Evolutionary conservation across 1,284 basidiomycete species (phyloP).

Genomic region (Leccinum solheimii): DNA sequence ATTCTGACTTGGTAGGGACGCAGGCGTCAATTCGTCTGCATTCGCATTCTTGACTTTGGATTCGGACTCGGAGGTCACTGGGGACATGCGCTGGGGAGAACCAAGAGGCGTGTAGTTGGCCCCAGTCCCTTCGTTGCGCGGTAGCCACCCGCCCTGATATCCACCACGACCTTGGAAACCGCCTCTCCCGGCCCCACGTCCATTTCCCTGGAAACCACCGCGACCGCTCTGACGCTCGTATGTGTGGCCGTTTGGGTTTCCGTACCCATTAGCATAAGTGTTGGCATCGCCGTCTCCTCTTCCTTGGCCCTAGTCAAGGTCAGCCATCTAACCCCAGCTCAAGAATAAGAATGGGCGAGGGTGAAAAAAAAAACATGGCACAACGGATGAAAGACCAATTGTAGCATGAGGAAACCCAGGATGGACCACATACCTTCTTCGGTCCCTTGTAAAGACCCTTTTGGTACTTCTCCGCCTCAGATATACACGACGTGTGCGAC

Average conservation of each 20-base stretch:
- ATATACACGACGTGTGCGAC: slow-evolving; percentile 80
- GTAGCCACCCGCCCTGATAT: slow-evolving; percentile 9
- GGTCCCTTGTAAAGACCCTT: slow-evolving; percentile 64
- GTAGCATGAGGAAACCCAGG: neutral
- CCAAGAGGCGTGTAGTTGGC: slow-evolving; percentile 70
- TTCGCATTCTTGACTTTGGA: neutral
- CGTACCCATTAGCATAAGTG: neutral
- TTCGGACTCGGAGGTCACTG: slow-evolving; percentile 20
- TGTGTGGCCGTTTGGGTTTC: neutral
- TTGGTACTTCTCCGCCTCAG: slow-evolving; percentile 91
- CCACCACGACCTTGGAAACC: slow-evolving; percentile 27
- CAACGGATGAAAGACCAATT: neutral
- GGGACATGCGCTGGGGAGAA: slow-evolving; percentile 55
- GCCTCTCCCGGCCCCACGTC: slow-evolving; percentile 25
- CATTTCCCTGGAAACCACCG: slow-evolving; percentile 31
- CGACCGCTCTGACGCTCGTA: slow-evolving; percentile 3
- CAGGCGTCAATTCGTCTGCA: neutral
- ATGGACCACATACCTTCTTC: slow-evolving; percentile 19
- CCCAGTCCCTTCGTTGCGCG: slow-evolving; percentile 50
- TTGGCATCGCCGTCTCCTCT: slow-evolving; percentile 7
- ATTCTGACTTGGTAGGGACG: neutral
- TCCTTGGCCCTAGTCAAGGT: slow-evolving; percentile 16
- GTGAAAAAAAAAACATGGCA: neutral
- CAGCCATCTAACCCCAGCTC: neutral
- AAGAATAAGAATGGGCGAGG: neutral